These are phyloP conservation scores for Phytophthora vignae DNA, from an alignment of 352 stramenopile species.

Conservation along the genomic window DNA sequence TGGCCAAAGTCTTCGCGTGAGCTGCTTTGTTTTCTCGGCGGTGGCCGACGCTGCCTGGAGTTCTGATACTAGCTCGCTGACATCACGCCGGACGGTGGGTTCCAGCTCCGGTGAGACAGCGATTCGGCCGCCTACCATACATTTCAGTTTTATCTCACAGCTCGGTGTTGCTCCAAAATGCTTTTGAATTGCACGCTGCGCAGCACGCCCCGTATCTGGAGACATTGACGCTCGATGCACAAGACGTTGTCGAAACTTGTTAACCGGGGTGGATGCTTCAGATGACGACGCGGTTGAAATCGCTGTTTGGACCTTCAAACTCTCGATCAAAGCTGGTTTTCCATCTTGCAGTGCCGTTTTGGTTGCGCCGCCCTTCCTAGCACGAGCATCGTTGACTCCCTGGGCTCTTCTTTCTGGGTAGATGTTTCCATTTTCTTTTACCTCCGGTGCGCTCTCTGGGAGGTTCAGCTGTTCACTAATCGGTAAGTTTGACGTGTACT, in stretches of 20 bases:
- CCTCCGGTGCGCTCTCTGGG: conserved; percentile 38
- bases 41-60: conserved; percentile 66
- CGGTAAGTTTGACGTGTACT: conserved; percentile 84
- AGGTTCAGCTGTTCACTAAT: conserved; percentile 73
- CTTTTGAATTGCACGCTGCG: conserved; percentile 73
- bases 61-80: conserved; percentile 71
- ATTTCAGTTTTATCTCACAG: conserved; percentile 78
- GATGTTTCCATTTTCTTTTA: conserved; percentile 8
- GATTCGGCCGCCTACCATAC: conserved; percentile 75
- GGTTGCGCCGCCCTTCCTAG: conserved; percentile 4
- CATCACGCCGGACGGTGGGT: conserved; percentile 64
- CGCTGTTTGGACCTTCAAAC: conserved; percentile 33
- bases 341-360: neutral
- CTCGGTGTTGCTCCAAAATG: conserved; percentile 75
- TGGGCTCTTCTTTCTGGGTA: conserved; percentile 4
- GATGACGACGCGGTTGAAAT: conserved; percentile 20
- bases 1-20: conserved; percentile 76
- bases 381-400: neutral
- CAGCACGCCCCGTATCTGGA: conserved; percentile 54
- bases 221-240: conserved; percentile 57
- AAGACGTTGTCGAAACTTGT: conserved; percentile 34
- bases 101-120: conserved; percentile 71
- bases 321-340: conserved; percentile 28
- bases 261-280: conserved; percentile 25
- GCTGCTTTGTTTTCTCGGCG: conserved; percentile 67